Conservation (phyloP, 805 yeast genomes). For the Teunomyces gatunensis region DNA sequence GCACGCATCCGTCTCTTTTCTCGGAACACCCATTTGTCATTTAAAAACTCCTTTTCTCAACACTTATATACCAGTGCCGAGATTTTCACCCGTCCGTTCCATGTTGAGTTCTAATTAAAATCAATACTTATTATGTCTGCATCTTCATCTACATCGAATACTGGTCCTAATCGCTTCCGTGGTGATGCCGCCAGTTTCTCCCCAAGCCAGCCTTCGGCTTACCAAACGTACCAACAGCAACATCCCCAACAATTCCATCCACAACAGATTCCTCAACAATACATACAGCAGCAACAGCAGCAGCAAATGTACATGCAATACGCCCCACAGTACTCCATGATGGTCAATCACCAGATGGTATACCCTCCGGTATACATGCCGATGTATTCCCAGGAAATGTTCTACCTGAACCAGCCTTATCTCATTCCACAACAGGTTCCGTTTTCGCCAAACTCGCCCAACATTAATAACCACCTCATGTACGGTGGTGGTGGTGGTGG, state of each 20-base stretch:
- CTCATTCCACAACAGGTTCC: constrained; percentile 10
- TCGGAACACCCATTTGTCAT: background rate
- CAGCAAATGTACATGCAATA: constrained; percentile 14
- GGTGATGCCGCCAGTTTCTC: constrained; percentile 38
- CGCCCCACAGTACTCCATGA: constrained; percentile 8
- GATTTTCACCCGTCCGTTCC: constrained; percentile 1
- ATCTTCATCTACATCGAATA: constrained; percentile 23
- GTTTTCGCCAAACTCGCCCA: constrained; percentile 6
- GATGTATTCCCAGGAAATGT: constrained; percentile 12
- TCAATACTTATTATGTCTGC: constrained; percentile 7
- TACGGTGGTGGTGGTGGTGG: background rate
- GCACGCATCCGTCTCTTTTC: background rate
- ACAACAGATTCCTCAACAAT: constrained; percentile 11
- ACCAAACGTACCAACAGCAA: constrained; percentile 9
- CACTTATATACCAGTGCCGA: background rate
- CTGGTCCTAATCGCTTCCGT: constrained; percentile 37
- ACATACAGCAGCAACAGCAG: constrained; percentile 11
- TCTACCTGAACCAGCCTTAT: constrained; percentile 12
- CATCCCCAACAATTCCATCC: constrained; percentile 11
- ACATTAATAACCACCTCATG: constrained; percentile 4
- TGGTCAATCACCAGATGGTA: constrained; percentile 12
- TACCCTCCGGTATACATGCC: constrained; percentile 16
- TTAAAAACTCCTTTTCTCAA: background rate
- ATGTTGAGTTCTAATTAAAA: constrained; percentile 6
- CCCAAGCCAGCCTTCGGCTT: constrained; percentile 20